Evolutionary conservation across 179 eudicot species (phyloP), one percentile per base, ranked within the genome.

Genomic region (Camellia oleifera): DNA sequence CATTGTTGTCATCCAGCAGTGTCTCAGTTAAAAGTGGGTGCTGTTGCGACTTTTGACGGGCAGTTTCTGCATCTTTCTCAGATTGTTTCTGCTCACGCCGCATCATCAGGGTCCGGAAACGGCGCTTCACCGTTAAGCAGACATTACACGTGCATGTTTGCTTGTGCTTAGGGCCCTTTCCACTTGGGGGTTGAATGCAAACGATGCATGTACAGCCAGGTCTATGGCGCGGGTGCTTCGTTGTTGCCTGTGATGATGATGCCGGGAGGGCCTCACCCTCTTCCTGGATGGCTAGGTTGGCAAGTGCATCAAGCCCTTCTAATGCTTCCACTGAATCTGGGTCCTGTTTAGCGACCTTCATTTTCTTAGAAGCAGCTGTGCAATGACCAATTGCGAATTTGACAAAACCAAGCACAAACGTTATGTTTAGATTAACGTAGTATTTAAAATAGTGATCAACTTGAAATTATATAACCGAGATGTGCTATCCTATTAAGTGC

Each of bases 101-200:
- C 79, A 82, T 57, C 88, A 82, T 80, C 8, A 87, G 56, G 53
- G 91, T 89, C 32, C 64, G 78, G 57, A 82, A 79, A 63, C 92
- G 91, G 26, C 88, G 87, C 83, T 79, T 85, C n/a, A 84, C 67
- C 4, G 86, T 85, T 71, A 69, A 54, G 77, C 94, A 92, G 80
- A 88, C 86, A 20, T 82, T 81, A 75, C 92, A 92, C 1, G 77
- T 81, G 56, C 94, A 91, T 4, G 87, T 75, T 45, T 74, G 84
- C 76, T 71, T 69, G 85, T 90, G 94, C 67, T 87, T 88, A 20
- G 83, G 79, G 67, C 94, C 88, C 74, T 78, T 85, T 7, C 92
- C 97, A 72, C 91, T 87, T 17, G 92, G 89, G 8, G 94, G 89
- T 81, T 91, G 94, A 79, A 82, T 82, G 86, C 94, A 92, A 32